Base-by-base conservation (phyloP, 1,284 basidiomycete genomes). In the Peniophora sp. region DNA sequence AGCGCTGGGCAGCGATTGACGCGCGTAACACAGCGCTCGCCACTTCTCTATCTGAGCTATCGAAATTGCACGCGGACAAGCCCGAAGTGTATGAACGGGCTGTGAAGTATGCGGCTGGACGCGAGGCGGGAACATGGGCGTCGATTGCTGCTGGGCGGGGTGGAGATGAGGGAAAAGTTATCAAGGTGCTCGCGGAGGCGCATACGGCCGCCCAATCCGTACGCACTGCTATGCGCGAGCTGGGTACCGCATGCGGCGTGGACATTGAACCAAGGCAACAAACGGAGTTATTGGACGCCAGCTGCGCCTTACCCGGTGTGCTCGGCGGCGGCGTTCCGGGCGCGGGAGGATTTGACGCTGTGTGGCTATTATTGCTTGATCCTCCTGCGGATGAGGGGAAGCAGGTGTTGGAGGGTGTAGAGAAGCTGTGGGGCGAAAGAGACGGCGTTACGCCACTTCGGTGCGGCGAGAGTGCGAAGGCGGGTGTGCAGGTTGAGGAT, bases 251-350 rank as follows among this genome's bases (percentile, higher is more conserved):
- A 1, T 82, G 90, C 0, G 82, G 73, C 11, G 92, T 95, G 10
- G 89, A 91, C 10, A 95, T 99, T 56, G 97, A 99, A 66, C 97
- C 97, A 1, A 68, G 74, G 6, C 85, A 91, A 65, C 97, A 99
- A 69, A 94, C 92, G 0, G 69, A 74, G 36, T 77, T 99, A n/a
- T 77, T 99, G 46, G 83, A 97, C 63, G 74, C 77, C 6, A 96
- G 92, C 58, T 73, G 87, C 23, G 70, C 79, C 3, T 77, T 86
- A 53, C 78, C 85, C 1, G 97, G 96, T 41, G 85, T 98, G 2
- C 75, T 99, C 32, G 94, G 92, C 9, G 95, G 94, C 36, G 96
- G 96, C 27, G 96, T 99, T 3, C 97, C 97, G 1, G 96, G 96
- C 53, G 95, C 97, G 24, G 97, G 97, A 3, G 97, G 97, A 1